phyloP scores from a whole-genome alignment of 2,329 filamentous ascomycete species.

The Claviceps sp. region DNA sequence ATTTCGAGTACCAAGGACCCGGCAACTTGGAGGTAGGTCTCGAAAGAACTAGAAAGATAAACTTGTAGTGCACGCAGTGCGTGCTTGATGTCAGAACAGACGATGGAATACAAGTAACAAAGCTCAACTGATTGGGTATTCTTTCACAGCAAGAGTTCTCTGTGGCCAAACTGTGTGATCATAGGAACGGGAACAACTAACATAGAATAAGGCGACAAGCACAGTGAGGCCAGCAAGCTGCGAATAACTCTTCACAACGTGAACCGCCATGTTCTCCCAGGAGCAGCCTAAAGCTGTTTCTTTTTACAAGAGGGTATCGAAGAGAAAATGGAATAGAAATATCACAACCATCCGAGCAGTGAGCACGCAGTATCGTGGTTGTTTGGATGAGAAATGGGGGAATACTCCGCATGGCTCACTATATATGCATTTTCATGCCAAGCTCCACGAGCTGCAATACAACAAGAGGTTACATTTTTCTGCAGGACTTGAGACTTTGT shows the following conservation, averaged over 20 bases:
- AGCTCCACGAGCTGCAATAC: too few relatives aligned
- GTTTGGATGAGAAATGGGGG: too few relatives aligned
- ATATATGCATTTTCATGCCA: too few relatives aligned
- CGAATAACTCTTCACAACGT: not conserved
- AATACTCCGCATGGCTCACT: too few relatives aligned
- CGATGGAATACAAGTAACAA: not conserved
- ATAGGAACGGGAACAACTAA: not conserved
- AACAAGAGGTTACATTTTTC: too few relatives aligned
- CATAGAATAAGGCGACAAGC: not conserved
- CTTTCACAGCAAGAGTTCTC: too few relatives aligned
- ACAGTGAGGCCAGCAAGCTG: constrained; percentile 6
- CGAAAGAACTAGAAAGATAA: not conserved
- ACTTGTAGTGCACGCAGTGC: not conserved
- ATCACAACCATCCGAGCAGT: too few relatives aligned
- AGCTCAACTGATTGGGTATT: not conserved
- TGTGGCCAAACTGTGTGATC: not conserved
- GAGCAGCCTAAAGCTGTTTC: not conserved
- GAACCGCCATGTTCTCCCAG: not conserved
- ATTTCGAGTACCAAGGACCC: constrained; percentile 14
- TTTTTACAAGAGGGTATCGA: too few relatives aligned
- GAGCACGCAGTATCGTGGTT: too few relatives aligned
- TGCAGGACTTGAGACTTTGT: too few relatives aligned
- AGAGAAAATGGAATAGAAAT: too few relatives aligned
- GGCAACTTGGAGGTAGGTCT: constrained; percentile 10
- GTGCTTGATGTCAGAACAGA: not conserved